Evolutionary conservation across 768 basidiomycete species (phyloP).

Genomic region (Tremella fuciformis): DNA sequence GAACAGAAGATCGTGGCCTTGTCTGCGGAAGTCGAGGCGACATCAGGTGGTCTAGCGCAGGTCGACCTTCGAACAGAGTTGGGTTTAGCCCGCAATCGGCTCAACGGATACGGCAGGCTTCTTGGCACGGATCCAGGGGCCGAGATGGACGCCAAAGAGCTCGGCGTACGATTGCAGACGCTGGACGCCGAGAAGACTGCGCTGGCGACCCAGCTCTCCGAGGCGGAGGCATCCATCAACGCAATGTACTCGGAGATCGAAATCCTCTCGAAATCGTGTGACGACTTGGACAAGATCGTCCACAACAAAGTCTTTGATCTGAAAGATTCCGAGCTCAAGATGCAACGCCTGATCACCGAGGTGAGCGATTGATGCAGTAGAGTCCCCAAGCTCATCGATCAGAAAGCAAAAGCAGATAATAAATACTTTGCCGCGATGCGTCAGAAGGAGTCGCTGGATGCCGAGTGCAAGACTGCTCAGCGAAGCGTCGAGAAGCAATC

Average conservation of each 20-base stretch:
- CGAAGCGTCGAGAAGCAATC: slow-evolving; percentile 63
- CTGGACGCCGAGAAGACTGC: slow-evolving; percentile 69
- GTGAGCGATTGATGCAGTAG: slow-evolving; percentile 54
- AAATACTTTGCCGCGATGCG: slow-evolving; percentile 90
- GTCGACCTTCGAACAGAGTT: slow-evolving; percentile 20
- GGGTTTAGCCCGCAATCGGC: slow-evolving; percentile 11
- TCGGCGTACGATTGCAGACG: slow-evolving; percentile 61
- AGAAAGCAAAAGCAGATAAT: slow-evolving; percentile 96
- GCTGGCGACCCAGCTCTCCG: slow-evolving; percentile 63
- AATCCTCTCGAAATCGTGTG: slow-evolving; percentile 80
- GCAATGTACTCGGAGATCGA: slow-evolving; percentile 81
- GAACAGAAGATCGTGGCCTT: slow-evolving; percentile 19
- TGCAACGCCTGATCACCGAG: slow-evolving; percentile 66
- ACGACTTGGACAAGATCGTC: slow-evolving; percentile 72
- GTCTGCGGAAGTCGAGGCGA: slow-evolving; percentile 2
- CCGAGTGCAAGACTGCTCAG: slow-evolving; percentile 65
- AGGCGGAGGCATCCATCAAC: slow-evolving; percentile 67
- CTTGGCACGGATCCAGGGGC: slow-evolving; percentile 61
- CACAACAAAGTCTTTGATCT: slow-evolving; percentile 82
- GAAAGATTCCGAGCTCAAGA: slow-evolving; percentile 67
- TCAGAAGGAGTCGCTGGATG: slow-evolving; percentile 76
- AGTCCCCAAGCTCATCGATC: slow-evolving; percentile 13
- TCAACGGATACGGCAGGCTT: slow-evolving; percentile 60
- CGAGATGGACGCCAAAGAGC: slow-evolving; percentile 58
- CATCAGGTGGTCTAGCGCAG: neutral